Evolutionary conservation across 306 rosid species (phyloP), one percentile per base, ranked within the genome.

Genomic region (Cucumis cinereus): DNA sequence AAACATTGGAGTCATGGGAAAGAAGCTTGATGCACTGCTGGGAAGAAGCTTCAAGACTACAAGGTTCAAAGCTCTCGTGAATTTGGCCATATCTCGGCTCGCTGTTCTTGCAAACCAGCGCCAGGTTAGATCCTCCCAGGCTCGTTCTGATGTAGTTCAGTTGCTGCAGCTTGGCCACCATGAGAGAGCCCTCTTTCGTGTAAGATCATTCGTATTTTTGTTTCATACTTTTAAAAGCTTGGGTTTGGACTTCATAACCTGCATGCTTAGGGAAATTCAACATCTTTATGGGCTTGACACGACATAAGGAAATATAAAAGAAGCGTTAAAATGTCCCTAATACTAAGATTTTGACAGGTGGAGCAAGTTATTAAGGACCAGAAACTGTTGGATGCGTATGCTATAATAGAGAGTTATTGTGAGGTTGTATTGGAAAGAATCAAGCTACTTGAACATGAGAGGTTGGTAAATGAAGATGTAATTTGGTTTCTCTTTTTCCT

Each of bases 341-440:
- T 45, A 45, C 52, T 12, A 13, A 45, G 59, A 15, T 45, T 16
- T 79, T 20, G 33, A 62, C 79, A 94, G 98, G 95, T 81, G 68
- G 98, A 85, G 90, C 93, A 84, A 45, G 93, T 90, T 64, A 85
- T 94, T 15, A 90, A 89, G 86, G 98, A 94, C 36, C 96, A 89
- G 81, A 90, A 89, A 78, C 88, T 89, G 89, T 60, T 87, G 78
- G 94, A 91, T 77, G 91, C 87, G 78, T 88, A 83, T 71, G 93
- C 78, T 26, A 86, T 82, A 85, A 81, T 91, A 22, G 98, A 91
- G 83, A 80, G 90, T 13, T 94, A 89, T 26, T 86, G 87, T 84
- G 85, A 84, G 62, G 88, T 90, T 23, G 76, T 91, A 80, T 72
- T 89, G 8, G 98, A 94, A 78, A 87, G 98, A 81, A 73, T 89